phyloP scores from a whole-genome alignment of 352 stramenopile genomes.

The Albugo laibachii region DNA sequence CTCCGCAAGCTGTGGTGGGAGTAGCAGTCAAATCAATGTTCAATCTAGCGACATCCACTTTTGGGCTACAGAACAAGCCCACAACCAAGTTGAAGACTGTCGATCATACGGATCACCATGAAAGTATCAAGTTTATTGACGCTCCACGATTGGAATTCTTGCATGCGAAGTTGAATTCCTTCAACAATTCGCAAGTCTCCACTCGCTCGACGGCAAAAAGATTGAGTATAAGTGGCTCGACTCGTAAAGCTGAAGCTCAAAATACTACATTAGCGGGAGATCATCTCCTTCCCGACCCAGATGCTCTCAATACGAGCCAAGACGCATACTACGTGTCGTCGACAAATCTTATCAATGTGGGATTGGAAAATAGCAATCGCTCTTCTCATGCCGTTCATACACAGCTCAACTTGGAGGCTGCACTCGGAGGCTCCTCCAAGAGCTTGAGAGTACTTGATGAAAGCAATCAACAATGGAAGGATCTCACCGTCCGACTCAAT shows the following conservation, averaged over 20 bases:
- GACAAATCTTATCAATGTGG: constrained; percentile 28
- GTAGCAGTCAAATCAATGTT: constrained; percentile 17
- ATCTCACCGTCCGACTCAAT: constrained; percentile 50
- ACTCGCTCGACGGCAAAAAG: no score
- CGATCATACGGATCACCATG: no score
- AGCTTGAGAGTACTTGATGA: constrained; percentile 57
- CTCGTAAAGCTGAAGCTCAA: no score
- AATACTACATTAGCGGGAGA: no score
- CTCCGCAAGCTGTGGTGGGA: no score
- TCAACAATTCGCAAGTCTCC: no score
- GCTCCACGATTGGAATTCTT: constrained; percentile 46
- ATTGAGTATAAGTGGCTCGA: no score
- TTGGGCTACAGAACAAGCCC: constrained; percentile 18
- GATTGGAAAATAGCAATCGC: constrained; percentile 8
- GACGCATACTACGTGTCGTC: no score
- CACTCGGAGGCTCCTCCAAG: constrained; percentile 33
- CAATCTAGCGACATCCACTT: constrained; percentile 40
- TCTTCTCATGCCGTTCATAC: not conserved
- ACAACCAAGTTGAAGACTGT: constrained; percentile 13
- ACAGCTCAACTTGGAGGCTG: constrained; percentile 32
- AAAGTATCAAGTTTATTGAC: constrained; percentile 18
- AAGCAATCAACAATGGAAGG: constrained; percentile 41
- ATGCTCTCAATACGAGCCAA: no score
- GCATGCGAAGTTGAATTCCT: constrained; percentile 42
- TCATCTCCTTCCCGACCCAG: no score